Conservation (phyloP, 2,329 filamentous ascomycete genomes). For the Aspergillus unguis region DNA sequence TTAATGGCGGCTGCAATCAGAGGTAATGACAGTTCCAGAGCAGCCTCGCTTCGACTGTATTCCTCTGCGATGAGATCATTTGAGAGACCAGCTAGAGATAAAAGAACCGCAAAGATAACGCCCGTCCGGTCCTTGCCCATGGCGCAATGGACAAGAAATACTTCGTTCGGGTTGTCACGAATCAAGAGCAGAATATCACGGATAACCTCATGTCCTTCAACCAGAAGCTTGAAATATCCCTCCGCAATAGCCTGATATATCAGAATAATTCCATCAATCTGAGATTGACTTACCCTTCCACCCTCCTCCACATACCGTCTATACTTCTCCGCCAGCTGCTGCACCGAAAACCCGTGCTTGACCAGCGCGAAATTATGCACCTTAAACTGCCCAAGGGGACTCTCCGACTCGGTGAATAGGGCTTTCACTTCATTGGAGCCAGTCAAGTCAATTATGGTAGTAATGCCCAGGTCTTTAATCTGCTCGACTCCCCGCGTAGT, state of each 20-base stretch:
- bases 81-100: not conserved
- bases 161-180: not conserved
- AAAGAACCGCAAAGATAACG: not conserved
- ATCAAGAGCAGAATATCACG: not conserved
- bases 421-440: not conserved
- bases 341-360: conserved; percentile 1
- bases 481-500: not conserved
- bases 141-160: conserved; percentile 1
- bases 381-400: not conserved
- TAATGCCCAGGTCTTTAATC: not conserved
- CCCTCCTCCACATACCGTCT: not conserved
- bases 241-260: not conserved
- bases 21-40: not conserved
- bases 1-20: not conserved
- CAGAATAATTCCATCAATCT: not conserved
- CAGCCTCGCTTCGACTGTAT: conserved; percentile 1
- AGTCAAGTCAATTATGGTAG: conserved; percentile 1
- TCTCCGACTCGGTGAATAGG: not conserved
- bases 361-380: not conserved
- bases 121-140: conserved; percentile 8
- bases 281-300: not conserved
- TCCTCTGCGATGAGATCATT: not conserved
- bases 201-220: not conserved
- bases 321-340: conserved; percentile 3
- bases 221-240: not conserved